Conservation (phyloP, 192 early-diverging fungal genomes). For the Chytriomyces sp. region DNA sequence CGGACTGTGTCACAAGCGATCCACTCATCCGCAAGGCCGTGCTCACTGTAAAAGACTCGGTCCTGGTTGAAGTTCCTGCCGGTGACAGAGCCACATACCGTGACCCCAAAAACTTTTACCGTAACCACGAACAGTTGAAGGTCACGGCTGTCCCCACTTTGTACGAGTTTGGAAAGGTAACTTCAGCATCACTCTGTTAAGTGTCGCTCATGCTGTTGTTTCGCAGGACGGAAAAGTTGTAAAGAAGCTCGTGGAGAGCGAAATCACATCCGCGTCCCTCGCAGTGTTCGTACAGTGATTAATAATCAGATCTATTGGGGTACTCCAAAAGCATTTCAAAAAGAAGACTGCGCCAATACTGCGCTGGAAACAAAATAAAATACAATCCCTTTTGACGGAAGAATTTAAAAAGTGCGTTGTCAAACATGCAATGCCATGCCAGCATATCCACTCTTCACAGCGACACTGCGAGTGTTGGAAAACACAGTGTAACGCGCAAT, state of each 20-base stretch:
- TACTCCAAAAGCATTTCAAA: background rate
- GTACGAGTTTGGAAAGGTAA: conserved; percentile 37
- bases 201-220: background rate
- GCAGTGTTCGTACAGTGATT: conserved; percentile 7
- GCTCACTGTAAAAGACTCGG: background rate
- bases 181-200: background rate
- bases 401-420: too few relatives aligned
- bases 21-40: conserved; percentile 20
- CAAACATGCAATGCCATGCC: background rate
- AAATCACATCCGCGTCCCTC: conserved; percentile 16
- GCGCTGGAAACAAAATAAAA: background rate
- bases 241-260: conserved; percentile 30
- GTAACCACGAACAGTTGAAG: conserved; percentile 22
- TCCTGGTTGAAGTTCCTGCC: conserved; percentile 19
- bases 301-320: background rate
- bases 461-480: background rate
- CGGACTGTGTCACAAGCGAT: conserved; percentile 28
- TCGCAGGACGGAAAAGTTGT: conserved; percentile 31
- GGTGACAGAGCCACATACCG: conserved; percentile 34
- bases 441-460: conserved; percentile 13
- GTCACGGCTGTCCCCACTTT: conserved; percentile 32
- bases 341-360: background rate
- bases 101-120: conserved; percentile 26
- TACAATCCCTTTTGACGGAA: too few relatives aligned
- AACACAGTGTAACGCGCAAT: conserved; percentile 27